Base-by-base conservation (phyloP, 2,329 filamentous ascomycete species). In the Pyrenophora teres region DNA sequence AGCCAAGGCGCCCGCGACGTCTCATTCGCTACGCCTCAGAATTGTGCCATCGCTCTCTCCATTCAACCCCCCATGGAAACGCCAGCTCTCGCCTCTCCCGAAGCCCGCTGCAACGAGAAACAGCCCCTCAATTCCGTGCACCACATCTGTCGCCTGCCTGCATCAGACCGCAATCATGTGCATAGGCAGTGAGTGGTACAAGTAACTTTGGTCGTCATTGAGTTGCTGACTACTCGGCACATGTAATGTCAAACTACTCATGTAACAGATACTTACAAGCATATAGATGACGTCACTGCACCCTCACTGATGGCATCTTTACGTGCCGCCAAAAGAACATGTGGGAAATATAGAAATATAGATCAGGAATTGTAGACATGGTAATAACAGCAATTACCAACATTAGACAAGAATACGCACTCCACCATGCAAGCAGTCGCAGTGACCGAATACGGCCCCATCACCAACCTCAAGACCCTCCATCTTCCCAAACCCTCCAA, bases 91-190 rank as follows among this genome's bases (percentile, higher is more conserved):
- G 15, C 43, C 44, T 40, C 43, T 47, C 23, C 37, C 43, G 42
- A 47, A 31, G 13, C 32, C 32, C 54, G 57, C 57, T 44, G 40
- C 52, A 25, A 43, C 46, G 38, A 38, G 21, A 45, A 19, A 40
- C 46, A 45, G 40, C 46, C 40, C 44, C 51, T 52, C 55, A 40
- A 49, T 51, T 45, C 42, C 47, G 41, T 54, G 55, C 52, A 47
- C 46, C 51, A 46, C 33, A 32, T 19, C 39, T 52, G 51, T 19
- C 37, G 43, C 41, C 37, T 10, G 25, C 54, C 57, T 58, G 56
- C 63, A 62, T 61, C 49, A 7, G 38, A 16, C 16, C 18, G 10
- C 49, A 41, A 56, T 67, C 61, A 65, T 63, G 57, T 65, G 62
- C 43, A 19, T 30, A 12, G 12, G 27, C 27, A 10, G 27, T 30